Base-by-base conservation (phyloP, 2,329 filamentous ascomycete species). In the Daldinia sp. region DNA sequence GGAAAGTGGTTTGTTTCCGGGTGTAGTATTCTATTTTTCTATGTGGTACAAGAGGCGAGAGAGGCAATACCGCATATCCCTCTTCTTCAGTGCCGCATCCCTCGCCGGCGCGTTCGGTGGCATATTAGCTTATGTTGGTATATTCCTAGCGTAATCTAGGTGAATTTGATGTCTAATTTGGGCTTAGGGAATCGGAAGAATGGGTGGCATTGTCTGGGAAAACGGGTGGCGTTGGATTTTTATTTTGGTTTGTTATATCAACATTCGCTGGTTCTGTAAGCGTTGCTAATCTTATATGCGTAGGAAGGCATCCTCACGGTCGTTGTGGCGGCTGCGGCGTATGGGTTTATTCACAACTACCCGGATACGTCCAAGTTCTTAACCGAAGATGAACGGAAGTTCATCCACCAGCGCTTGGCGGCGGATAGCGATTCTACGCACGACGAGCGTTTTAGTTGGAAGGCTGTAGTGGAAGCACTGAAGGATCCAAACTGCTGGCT, bases 401-500 rank as follows among this genome's bases (percentile, higher is more conserved):
- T 86, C 63, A 86, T 93, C 55, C 84, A 88, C 23, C 82, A 85
- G 9, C 87, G 92, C 0, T 83, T 94, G 0, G 87, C 88, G 9
- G 84, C 85, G 4, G 91, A 94, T 72, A 89, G 87, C 69, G 91
- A 94, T 74, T 88, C 90, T 0, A 92, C 88, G 0, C 86, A 89
- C 4, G 82, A 90, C 54, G 92, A 95, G 71, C 75, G 81, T 0
- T 94, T 94, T 74, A 86, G 81, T 3, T 94, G 92, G 92, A 77
- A 72, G 0, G 89, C 89, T 20, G 92, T 94, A 0, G 63, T 78
- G 26, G 82, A 87, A 18, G 91, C 92, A 0, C 77, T 93, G 44
- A 87, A 83, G 13, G 90, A 94, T 72, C 86, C 87, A 1, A 93
- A 90, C 75, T 89, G 89, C 74, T 93, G 89, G 89, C 82, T 94